These are phyloP conservation scores for Croton setiger DNA, from an alignment of 441 rosid species.

Conservation along the genomic window DNA sequence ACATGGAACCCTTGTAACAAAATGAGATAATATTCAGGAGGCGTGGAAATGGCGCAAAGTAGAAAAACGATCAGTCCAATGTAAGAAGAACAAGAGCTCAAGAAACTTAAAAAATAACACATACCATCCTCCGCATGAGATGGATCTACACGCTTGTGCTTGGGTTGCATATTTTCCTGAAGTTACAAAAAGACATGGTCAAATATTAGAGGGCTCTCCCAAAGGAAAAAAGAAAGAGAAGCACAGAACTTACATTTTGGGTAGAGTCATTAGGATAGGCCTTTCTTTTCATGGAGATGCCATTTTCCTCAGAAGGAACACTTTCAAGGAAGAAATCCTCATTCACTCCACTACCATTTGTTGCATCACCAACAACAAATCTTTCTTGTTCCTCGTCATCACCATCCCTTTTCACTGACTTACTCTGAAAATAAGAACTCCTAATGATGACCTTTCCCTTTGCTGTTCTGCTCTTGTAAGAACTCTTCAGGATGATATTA, in stretches of 20 bases:
- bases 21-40: not conserved
- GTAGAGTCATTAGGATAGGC: constrained; percentile 27
- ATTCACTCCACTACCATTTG: constrained; percentile 14
- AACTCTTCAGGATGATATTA: constrained; percentile 23
- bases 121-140: constrained; percentile 32
- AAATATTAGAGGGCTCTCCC: constrained; percentile 1
- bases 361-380: constrained; percentile 22
- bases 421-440: constrained; percentile 43
- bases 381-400: constrained; percentile 33
- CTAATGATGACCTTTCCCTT: constrained; percentile 31
- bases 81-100: not conserved
- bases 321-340: constrained; percentile 26
- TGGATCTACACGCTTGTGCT: constrained; percentile 39
- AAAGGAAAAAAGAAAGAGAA: not conserved
- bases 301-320: constrained; percentile 23
- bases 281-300: constrained; percentile 55
- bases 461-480: constrained; percentile 25
- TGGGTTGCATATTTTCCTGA: constrained; percentile 55
- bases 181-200: constrained; percentile 17
- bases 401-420: constrained; percentile 30
- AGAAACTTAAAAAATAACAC: constrained; percentile 6
- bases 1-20: not conserved
- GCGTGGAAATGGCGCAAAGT: constrained; percentile 1
- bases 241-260: constrained; percentile 36
- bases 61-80: not conserved